These are phyloP conservation scores for Pythium volutum DNA, from an alignment of 352 stramenopile genomes.

Conservation along the genomic window DNA sequence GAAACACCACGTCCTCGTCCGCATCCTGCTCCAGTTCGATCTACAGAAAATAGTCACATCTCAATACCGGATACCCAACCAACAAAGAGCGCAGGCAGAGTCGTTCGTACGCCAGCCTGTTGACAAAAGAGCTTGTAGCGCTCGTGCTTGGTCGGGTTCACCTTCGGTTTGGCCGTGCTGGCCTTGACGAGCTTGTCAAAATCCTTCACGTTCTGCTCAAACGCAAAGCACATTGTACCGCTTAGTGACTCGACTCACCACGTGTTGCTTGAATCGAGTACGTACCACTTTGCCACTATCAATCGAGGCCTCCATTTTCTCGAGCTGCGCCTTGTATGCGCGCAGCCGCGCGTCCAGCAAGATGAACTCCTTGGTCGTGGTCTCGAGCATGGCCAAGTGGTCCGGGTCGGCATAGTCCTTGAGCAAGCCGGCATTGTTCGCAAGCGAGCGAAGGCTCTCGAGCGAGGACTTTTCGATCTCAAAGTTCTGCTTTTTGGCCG, in stretches of 20 bases:
- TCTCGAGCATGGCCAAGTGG: constrained; percentile 52
- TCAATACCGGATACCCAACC: neutral
- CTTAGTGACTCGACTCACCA: neutral
- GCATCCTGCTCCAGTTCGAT: constrained; percentile 69
- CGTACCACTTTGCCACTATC: constrained; percentile 45
- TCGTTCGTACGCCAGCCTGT: constrained; percentile 50
- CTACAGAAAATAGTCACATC: constrained; percentile 32
- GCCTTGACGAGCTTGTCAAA: constrained; percentile 68
- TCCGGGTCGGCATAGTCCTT: constrained; percentile 61
- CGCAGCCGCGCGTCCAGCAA: constrained; percentile 57
- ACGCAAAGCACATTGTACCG: neutral
- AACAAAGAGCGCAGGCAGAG: neutral
- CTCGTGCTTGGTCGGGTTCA: constrained; percentile 63
- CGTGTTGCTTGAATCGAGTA: neutral
- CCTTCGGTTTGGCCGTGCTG: constrained; percentile 42
- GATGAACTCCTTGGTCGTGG: constrained; percentile 69
- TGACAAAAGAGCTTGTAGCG: constrained; percentile 83
- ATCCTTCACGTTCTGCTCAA: constrained; percentile 29
- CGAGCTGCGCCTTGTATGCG: constrained; percentile 68
- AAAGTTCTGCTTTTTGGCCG: constrained; percentile 68
- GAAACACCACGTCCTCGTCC: constrained; percentile 77
- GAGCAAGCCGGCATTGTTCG: constrained; percentile 59
- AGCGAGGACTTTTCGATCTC: constrained; percentile 75
- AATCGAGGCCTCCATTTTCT: constrained; percentile 52
- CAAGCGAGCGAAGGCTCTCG: constrained; percentile 64